These are phyloP conservation scores for Diacronema lutheri DNA, from an alignment of 78 protist genomes.

Conservation along the genomic window DNA sequence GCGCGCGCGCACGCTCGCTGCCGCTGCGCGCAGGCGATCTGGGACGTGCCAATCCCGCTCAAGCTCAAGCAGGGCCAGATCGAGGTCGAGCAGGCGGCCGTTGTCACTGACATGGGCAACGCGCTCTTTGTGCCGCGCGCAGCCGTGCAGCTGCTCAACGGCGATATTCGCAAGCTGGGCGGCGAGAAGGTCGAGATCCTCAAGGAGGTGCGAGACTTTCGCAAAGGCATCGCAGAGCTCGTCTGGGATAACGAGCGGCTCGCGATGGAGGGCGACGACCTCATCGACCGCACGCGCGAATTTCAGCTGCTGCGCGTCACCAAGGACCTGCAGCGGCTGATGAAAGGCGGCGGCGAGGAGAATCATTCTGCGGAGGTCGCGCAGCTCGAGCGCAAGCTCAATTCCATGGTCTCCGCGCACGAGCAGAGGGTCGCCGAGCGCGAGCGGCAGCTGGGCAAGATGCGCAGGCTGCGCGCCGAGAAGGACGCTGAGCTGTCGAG, in stretches of 20 bases:
- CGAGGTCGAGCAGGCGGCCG: slow-evolving; percentile 64
- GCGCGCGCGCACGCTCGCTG: not conserved
- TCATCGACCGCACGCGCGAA: slow-evolving; percentile 18
- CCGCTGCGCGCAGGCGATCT: not conserved
- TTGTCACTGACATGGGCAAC: slow-evolving; percentile 49
- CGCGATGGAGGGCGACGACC: slow-evolving; percentile 38
- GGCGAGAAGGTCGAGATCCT: slow-evolving; percentile 33
- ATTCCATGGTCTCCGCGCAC: not conserved
- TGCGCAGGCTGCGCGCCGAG: not conserved
- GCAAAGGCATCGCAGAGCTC: slow-evolving; percentile 19
- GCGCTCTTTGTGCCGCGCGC: slow-evolving; percentile 22
- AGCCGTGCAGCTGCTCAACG: slow-evolving; percentile 25
- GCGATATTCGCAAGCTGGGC: slow-evolving; percentile 34
- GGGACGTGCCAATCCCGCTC: slow-evolving; percentile 28
- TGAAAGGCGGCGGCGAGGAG: slow-evolving; percentile 44
- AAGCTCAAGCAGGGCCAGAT: slow-evolving; percentile 61
- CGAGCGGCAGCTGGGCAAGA: not conserved
- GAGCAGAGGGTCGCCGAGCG: not conserved
- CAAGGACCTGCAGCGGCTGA: slow-evolving; percentile 50
- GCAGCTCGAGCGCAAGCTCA: not conserved
- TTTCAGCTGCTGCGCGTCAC: slow-evolving; percentile 71
- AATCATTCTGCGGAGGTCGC: not conserved
- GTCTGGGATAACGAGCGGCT: slow-evolving; percentile 53
- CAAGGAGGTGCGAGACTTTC: slow-evolving; percentile 37
- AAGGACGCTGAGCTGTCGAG: not conserved